Evolutionary conservation across 352 stramenopile species (phyloP), one percentile per base, ranked within the genome.

Genomic region (Pythium rishiriense): DNA sequence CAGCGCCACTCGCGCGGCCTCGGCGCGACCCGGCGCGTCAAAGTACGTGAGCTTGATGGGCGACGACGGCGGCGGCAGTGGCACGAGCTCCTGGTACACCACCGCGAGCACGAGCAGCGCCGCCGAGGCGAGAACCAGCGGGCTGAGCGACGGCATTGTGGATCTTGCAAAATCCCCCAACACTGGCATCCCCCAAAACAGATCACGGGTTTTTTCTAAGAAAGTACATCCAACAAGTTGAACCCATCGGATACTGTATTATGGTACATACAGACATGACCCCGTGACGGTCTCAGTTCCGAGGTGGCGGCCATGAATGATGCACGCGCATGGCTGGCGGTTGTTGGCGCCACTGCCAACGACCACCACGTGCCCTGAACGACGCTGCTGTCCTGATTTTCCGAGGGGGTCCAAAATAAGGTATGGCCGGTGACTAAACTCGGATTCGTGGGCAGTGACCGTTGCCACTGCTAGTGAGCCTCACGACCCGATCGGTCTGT

Each of bases 1-100:
- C 2, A 80, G 47, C n/a, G 67, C 70, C 8, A 76, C 51, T 15
- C 73, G 66, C 22, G 58, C n/a, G 49, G 24, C 31, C n/a, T 56
- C 49, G 15, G 49, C 49, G 17, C 49, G 49, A 7, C 49, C 49
- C 1, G 49, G 19, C 28, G 21, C 28, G 29, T 56, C 49, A 35
- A 51, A 61, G 26, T 52, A 43, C 17, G 39, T 31, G 49, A 56
- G 49, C 21, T 24, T 51, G 49, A 39, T 22, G 3, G 49, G 11
- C 31, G 39, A 29, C 8, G 26, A 26, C 1, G 35, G n/a, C 5
- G 22, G 19, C 22, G 31, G 31, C 21, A 46, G n/a, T 12, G 43
- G 42, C 42, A 24, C 47, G 26, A 53, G 39, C 41, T 26, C 29
- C 54, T 61, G 41, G 39, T 43, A 51, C 17, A 61, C 41, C 7